Conservation (phyloP, 306 rosid genomes). For the Mimosa bimucronata region DNA sequence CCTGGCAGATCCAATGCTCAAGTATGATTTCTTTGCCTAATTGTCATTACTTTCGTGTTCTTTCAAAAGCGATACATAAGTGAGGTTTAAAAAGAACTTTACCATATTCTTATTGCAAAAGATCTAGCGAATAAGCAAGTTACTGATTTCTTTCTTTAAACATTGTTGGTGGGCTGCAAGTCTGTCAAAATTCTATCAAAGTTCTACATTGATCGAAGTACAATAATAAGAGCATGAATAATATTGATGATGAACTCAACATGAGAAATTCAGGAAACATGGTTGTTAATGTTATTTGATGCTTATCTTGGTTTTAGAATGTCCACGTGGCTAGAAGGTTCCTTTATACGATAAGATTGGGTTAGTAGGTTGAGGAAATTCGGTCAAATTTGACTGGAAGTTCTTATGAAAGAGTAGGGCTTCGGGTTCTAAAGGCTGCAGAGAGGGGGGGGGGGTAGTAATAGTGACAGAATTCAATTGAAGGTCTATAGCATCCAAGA, state of each 20-base stretch:
- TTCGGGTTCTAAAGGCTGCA: slow-evolving; percentile 23
- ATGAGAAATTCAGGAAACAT: not conserved
- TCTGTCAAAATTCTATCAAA: not conserved
- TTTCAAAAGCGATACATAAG: not conserved
- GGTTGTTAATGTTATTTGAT: slow-evolving; percentile 5
- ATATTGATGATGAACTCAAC: not conserved
- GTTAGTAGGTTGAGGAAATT: not conserved
- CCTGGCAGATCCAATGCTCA: slow-evolving; percentile 74
- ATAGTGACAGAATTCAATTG: not conserved
- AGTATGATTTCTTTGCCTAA: slow-evolving; percentile 47
- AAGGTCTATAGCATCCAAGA: not conserved
- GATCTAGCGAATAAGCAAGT: slow-evolving; percentile 22
- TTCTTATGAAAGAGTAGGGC: not conserved
- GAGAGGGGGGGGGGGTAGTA: slow-evolving; percentile 14
- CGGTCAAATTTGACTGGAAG: not conserved
- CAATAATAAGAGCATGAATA: not conserved
- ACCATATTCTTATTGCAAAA: not conserved
- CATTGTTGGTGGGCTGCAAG: slow-evolving; percentile 1
- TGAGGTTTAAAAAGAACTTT: slow-evolving; percentile 1
- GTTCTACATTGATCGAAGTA: slow-evolving; percentile 10
- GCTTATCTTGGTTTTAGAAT: not conserved
- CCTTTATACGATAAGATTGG: not conserved
- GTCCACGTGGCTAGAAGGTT: slow-evolving; percentile 1
- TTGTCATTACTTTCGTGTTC: not conserved
- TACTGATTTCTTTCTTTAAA: not conserved